Percentiles rank a stretch among this genome's conserved stretches.
Evolutionary conservation across 345 rosid genomes (phyloP).

Genomic region (Euphorbia pulcherrima): DNA sequence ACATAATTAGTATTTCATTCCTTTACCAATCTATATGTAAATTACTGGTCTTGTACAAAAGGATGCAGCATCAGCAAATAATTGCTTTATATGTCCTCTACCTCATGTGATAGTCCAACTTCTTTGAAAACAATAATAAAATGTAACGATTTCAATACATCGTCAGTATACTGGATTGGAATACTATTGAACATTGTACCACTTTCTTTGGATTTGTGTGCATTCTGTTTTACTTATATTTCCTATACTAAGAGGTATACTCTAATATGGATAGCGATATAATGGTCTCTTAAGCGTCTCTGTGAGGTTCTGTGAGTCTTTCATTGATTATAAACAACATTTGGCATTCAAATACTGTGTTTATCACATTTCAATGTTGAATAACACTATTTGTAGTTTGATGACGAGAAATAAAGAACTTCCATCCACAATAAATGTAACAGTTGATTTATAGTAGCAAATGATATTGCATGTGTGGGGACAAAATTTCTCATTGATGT

Average conservation of each 20-base stretch:
- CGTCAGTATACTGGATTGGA: background rate
- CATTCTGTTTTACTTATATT: background rate
- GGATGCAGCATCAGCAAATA: conserved; percentile 25
- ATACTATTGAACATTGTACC: background rate
- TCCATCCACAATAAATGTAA: background rate
- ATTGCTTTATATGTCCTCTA: background rate
- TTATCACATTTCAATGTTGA: background rate
- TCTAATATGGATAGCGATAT: background rate
- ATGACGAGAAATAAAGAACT: background rate
- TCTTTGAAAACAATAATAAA: conserved; percentile 2
- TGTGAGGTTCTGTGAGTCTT: background rate
- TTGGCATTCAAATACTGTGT: background rate
- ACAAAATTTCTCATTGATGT: too few relatives aligned
- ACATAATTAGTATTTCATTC: conserved; percentile 3
- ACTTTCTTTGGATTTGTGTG: background rate
- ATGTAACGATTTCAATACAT: background rate
- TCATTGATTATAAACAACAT: background rate
- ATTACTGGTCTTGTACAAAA: conserved; percentile 15
- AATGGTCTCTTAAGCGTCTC: background rate
- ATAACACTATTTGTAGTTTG: background rate
- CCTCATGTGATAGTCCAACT: background rate
- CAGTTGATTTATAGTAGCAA: background rate
- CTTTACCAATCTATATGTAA: conserved; percentile 25
- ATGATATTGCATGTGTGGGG: background rate
- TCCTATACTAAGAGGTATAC: too few relatives aligned